A percentile compares a stretch with the other conserved stretches of the same genome.
Conservation (phyloP, 1,139 yeast genomes). For the Blastobotrys malaysiensis region DNA sequence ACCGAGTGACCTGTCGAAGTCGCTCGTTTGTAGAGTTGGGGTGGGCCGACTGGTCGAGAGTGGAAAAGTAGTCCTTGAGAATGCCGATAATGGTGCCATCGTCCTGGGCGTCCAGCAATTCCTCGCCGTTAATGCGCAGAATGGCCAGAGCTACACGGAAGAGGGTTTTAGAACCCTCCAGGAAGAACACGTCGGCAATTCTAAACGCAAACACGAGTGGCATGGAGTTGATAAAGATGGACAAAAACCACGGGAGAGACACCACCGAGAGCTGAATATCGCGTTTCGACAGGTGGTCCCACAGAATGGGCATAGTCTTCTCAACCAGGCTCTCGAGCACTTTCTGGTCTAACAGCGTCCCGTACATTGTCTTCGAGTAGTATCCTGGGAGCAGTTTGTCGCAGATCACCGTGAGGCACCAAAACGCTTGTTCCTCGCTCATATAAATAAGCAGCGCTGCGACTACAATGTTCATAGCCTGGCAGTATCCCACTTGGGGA, state of each 20-base stretch:
- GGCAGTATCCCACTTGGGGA: constrained; percentile 97
- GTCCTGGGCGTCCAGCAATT: constrained; percentile 70
- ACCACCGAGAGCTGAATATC: constrained; percentile 95
- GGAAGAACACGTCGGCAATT: constrained; percentile 83
- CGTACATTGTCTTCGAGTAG: constrained; percentile 96
- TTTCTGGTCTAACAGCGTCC: constrained; percentile 86
- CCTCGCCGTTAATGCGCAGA: constrained; percentile 80
- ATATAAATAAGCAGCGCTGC: constrained; percentile 90
- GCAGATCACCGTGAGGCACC: constrained; percentile 82
- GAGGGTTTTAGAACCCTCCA: constrained; percentile 83
- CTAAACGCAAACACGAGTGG: constrained; percentile 91
- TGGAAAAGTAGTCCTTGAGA: constrained; percentile 72
- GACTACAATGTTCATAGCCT: constrained; percentile 96
- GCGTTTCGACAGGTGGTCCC: constrained; percentile 70
- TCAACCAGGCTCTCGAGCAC: constrained; percentile 89
- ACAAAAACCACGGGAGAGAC: constrained; percentile 93
- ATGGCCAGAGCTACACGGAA: constrained; percentile 94
- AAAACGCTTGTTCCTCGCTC: constrained; percentile 97
- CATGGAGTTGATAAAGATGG: constrained; percentile 86
- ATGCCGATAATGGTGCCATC: constrained; percentile 89
- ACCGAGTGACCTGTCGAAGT: constrained; percentile 65
- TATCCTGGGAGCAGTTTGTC: constrained; percentile 90
- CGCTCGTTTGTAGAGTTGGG: constrained; percentile 65
- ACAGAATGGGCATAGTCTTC: constrained; percentile 80
- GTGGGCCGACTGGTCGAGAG: constrained; percentile 75